phyloP scores from a whole-genome alignment of 1,284 basidiomycete genomes.

The Ganoderma resinaceum region DNA sequence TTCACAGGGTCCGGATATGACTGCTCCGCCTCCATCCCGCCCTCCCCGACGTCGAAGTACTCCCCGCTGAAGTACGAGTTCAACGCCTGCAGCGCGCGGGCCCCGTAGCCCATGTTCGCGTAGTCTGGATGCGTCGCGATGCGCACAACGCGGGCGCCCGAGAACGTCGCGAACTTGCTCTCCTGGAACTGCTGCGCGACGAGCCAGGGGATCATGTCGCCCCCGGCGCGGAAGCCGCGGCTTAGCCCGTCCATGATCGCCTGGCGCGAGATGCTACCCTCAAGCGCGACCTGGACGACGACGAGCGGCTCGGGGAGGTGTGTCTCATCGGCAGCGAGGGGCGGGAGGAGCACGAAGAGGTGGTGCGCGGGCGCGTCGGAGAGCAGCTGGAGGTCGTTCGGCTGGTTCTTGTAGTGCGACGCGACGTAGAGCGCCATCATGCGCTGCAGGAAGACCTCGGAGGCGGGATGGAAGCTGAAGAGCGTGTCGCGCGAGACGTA shows the following conservation, averaged over 20 bases:
- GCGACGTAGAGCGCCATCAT: constrained; percentile 99
- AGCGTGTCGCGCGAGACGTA: constrained; percentile 96
- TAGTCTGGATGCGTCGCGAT: constrained; percentile 99
- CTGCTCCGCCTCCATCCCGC: constrained; percentile 54
- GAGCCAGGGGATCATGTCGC: constrained; percentile 99
- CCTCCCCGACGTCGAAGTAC: constrained; percentile 88
- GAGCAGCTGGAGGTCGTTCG: constrained; percentile 97
- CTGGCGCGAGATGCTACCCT: constrained; percentile 91
- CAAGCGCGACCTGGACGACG: constrained; percentile 94
- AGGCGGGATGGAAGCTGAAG: constrained; percentile 97
- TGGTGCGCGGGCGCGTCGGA: constrained; percentile 98
- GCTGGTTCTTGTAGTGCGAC: constrained; percentile 99
- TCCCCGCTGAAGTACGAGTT: constrained; percentile 94
- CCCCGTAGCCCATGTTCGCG: constrained; percentile 95
- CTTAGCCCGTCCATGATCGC: constrained; percentile 88
- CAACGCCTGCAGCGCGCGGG: constrained; percentile 88
- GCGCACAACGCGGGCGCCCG: constrained; percentile 91
- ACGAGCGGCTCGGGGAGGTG: constrained; percentile 93
- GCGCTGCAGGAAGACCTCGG: constrained; percentile 95
- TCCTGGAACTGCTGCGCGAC: constrained; percentile 98
- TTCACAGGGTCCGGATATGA: constrained; percentile 68
- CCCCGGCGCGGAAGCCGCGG: constrained; percentile 84
- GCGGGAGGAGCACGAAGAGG: constrained; percentile 95
- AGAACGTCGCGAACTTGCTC: constrained; percentile 90
- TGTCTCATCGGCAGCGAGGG: constrained; percentile 86